A percentile compares a stretch with the other conserved stretches of the same genome.
Evolutionary conservation across 805 yeast genomes (phyloP).

Genomic region (Clavispora phyllophila): DNA sequence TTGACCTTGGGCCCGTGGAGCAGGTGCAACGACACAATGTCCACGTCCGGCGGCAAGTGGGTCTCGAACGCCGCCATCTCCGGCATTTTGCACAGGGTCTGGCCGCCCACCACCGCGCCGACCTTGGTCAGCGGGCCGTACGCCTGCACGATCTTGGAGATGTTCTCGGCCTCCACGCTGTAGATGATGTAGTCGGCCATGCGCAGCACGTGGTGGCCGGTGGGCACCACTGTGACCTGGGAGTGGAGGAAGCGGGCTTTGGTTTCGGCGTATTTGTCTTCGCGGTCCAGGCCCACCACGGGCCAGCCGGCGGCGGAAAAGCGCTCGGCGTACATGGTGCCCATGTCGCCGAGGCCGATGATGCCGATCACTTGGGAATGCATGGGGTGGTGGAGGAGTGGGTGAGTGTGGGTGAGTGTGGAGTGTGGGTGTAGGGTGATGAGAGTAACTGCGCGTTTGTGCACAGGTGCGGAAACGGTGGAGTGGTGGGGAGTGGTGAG

Average conservation of each 20-base stretch:
- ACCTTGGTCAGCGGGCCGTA: conserved; percentile 88
- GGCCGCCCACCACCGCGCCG: conserved; percentile 96
- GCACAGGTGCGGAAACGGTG: too few relatives aligned
- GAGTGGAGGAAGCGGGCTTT: conserved; percentile 34
- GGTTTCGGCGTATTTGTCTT: conserved; percentile 50
- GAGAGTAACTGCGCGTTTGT: neutral
- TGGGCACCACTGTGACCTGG: conserved; percentile 52
- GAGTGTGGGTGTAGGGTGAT: neutral
- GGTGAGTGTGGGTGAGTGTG: neutral
- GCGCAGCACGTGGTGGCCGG: conserved; percentile 84
- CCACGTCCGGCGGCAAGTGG: conserved; percentile 69
- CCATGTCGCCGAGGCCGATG: conserved; percentile 98
- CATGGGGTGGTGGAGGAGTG: neutral
- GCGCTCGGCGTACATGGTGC: conserved; percentile 73
- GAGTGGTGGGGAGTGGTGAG: too few relatives aligned
- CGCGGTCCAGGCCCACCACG: conserved; percentile 84
- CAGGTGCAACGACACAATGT: conserved; percentile 84
- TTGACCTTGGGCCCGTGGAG: conserved; percentile 91
- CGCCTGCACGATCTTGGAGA: conserved; percentile 59
- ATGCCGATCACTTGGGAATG: conserved; percentile 66
- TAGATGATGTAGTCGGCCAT: conserved; percentile 78
- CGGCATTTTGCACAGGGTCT: conserved; percentile 90
- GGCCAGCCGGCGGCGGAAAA: conserved; percentile 83
- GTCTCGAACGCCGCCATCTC: conserved; percentile 84
- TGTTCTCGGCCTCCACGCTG: conserved; percentile 88